Percentiles rank a stretch among this genome's conserved stretches.
These are phyloP conservation scores for Colletotrichum simmondsii DNA, from an alignment of 2,329 filamentous ascomycete genomes.

Conservation along the genomic window DNA sequence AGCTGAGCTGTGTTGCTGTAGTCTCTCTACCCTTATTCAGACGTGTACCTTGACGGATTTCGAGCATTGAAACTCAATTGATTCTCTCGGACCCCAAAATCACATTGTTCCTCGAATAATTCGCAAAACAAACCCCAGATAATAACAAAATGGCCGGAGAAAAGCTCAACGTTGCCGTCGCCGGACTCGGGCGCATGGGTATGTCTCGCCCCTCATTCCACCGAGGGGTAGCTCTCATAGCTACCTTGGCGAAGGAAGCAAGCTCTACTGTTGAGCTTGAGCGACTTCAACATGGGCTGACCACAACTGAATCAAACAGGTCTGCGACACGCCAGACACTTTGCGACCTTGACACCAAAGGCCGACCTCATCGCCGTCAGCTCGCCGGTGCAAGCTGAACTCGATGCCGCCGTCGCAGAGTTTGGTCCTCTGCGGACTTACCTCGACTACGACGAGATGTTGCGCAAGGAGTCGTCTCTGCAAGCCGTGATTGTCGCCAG, in stretches of 20 bases:
- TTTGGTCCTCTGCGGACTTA: conserved; percentile 21
- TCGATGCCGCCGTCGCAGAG: conserved; percentile 25
- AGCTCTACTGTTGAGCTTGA: not conserved
- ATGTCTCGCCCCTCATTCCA: not conserved
- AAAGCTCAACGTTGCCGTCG: conserved; percentile 56
- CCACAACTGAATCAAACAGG: not conserved
- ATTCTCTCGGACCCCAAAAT: too few species aligned
- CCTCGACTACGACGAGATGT: conserved; percentile 25
- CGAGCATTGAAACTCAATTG: not conserved
- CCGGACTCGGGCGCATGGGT: conserved; percentile 64
- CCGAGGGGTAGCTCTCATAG: not conserved
- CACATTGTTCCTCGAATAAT: not conserved
- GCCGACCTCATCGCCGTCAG: conserved; percentile 27
- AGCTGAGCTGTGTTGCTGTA: not conserved
- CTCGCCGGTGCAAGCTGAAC: conserved; percentile 25
- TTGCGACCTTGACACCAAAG: conserved; percentile 24
- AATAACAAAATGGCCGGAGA: conserved; percentile 16
- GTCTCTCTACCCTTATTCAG: too few species aligned
- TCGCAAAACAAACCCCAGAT: too few species aligned
- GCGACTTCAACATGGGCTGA: too few species aligned
- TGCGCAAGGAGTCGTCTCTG: conserved; percentile 18
- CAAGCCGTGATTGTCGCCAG: conserved; percentile 54
- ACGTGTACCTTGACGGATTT: not conserved
- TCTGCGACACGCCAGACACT: conserved; percentile 24
- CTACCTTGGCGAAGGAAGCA: not conserved